These are phyloP conservation scores for Euphorbia corollata DNA, from an alignment of 441 rosid genomes.

Conservation along the genomic window DNA sequence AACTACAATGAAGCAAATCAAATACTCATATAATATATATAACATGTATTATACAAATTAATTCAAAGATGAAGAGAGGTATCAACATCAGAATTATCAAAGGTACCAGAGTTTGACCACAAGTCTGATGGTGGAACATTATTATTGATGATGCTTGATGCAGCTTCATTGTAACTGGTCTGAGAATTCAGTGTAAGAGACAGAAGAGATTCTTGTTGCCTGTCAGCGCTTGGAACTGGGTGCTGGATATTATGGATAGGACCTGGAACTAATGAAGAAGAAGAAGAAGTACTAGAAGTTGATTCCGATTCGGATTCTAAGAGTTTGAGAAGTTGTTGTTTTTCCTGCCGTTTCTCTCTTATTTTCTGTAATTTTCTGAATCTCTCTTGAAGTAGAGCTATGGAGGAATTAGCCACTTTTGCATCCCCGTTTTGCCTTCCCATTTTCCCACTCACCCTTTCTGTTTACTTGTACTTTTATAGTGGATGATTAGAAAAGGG, in stretches of 20 bases:
- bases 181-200: conserved; percentile 39
- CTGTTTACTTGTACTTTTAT: too few species aligned
- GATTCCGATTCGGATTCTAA: conserved; percentile 21
- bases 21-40: not conserved
- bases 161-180: conserved; percentile 18
- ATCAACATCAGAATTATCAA: conserved; percentile 49
- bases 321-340: conserved; percentile 38
- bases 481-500: too few species aligned
- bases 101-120: conserved; percentile 24
- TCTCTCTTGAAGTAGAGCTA: conserved; percentile 62
- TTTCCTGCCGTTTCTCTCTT: conserved; percentile 50
- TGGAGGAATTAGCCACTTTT: conserved; percentile 42
- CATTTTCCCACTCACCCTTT: conserved; percentile 21
- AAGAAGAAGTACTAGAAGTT: not conserved
- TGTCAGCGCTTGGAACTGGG: conserved; percentile 16
- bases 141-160: not conserved
- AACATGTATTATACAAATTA: conserved; percentile 2
- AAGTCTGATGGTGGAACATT: conserved; percentile 22
- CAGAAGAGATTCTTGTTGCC: conserved; percentile 31
- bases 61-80: conserved; percentile 65
- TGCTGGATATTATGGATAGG: too few species aligned
- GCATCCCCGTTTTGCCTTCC: conserved; percentile 41
- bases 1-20: not conserved
- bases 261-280: too few species aligned
- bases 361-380: conserved; percentile 50